phyloP scores from a whole-genome alignment of 2,329 filamentous ascomycete genomes.

The Fusarium cyanostomum region DNA sequence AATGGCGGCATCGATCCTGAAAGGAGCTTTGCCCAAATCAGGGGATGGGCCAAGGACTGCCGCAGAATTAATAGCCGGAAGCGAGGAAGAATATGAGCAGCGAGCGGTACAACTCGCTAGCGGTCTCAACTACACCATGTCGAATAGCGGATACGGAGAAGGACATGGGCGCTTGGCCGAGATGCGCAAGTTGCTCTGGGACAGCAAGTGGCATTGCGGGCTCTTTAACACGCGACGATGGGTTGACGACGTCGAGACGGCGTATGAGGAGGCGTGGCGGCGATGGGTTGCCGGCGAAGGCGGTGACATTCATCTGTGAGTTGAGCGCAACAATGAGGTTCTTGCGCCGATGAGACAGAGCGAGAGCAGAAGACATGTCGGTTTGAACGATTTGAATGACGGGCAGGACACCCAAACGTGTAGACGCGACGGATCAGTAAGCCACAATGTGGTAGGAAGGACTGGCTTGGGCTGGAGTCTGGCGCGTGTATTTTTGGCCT shows the following conservation, averaged over 20 bases:
- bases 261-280: conserved; percentile 88
- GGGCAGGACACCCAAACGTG: conserved; percentile 8
- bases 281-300: conserved; percentile 86
- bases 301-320: conserved; percentile 87
- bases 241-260: conserved; percentile 88
- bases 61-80: conserved; percentile 77
- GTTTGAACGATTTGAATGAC: conserved; percentile 1
- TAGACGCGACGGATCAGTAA: conserved; percentile 15
- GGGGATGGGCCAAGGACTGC: conserved; percentile 74
- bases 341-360: neutral
- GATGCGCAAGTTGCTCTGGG: conserved; percentile 82
- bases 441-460: conserved; percentile 8
- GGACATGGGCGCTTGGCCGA: conserved; percentile 77
- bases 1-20: conserved; percentile 95
- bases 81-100: conserved; percentile 86
- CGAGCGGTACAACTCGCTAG: conserved; percentile 75
- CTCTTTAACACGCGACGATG: conserved; percentile 92
- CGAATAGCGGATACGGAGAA: conserved; percentile 57
- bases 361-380: neutral
- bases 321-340: neutral
- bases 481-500: conserved; percentile 14
- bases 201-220: conserved; percentile 84
- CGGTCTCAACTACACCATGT: conserved; percentile 66
- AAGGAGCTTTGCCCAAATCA: conserved; percentile 82
- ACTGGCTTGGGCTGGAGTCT: conserved; percentile 18